These are phyloP conservation scores for Jacaranda copaia DNA, from an alignment of 257 asterid species.

Conservation along the genomic window DNA sequence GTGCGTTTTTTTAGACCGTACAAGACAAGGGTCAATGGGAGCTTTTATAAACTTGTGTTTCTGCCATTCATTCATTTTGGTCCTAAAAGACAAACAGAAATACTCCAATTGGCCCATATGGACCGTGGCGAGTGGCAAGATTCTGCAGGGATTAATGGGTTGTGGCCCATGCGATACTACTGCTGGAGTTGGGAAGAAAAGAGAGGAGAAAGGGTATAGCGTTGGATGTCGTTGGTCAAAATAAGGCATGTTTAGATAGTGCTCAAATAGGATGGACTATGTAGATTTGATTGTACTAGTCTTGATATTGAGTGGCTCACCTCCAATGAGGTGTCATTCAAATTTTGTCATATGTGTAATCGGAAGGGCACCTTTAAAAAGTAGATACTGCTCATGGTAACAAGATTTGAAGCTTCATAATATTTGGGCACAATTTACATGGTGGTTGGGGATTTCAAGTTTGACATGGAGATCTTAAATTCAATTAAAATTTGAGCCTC, in stretches of 20 bases:
- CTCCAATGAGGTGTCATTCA: background rate
- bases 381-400: too few species aligned
- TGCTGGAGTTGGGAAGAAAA: conserved; percentile 12
- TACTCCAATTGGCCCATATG: background rate
- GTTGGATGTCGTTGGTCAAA: background rate
- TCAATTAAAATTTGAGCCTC: too few species aligned
- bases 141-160: conserved; percentile 2
- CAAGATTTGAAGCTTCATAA: too few species aligned
- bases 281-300: background rate
- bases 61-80: conserved; percentile 27
- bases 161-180: conserved; percentile 13
- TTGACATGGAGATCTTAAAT: too few species aligned
- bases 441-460: too few species aligned
- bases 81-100: conserved; percentile 4
- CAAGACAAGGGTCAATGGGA: conserved; percentile 34
- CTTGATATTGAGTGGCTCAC: background rate
- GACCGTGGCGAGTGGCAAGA: background rate
- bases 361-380: too few species aligned
- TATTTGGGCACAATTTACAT: too few species aligned
- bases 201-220: background rate
- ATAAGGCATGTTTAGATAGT: conserved; percentile 27
- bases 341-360: too few species aligned
- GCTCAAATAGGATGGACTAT: background rate
- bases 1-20: conserved; percentile 14
- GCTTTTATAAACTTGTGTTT: background rate